Evolutionary conservation across 495 filamentous ascomycete genomes (phyloP), one percentile per base, ranked within the genome.

Genomic region (Hamigera avellanea): DNA sequence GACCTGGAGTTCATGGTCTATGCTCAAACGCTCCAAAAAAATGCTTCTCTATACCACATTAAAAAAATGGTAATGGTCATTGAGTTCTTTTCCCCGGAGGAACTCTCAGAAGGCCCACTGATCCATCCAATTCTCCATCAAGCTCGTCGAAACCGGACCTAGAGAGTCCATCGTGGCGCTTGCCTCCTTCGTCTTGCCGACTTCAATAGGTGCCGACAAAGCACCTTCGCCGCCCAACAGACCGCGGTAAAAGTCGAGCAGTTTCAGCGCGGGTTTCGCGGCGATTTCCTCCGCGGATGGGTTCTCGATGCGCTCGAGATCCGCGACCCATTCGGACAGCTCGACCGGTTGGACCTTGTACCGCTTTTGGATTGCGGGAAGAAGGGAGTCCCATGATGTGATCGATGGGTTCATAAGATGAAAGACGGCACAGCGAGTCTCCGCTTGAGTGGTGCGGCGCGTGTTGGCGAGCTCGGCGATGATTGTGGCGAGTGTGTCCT

Each of bases 321-420:
- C 35, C 0, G 21, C 1, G 15, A 52, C 28, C 53, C 52, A 59
- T 15, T 48, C 40, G 10, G 23, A 17, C 3, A 53, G 14, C 2
- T 30, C 10, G 2, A 53, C 43, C 1, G 26, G 9, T 19, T 44
- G n/a, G 12, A 43, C 14, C 2, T 36, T 18, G 0, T 38, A 14
- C 21, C 37, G 36, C 1, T 27, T 23, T 53, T 53, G 55, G 2
- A 45, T 10, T 0, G 40, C 27, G 1, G 10, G 19, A 13, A 29
- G 14, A 10, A 59, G 41, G 6, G 39, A 21, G 1, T 27, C 25
- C 55, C 55, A 59, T 2, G 48, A 10, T 0, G 40, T 30, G 2
- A 10, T 19, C 13, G 31, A 15, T 2, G 53, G 55, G 32, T 59
- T 59, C 5, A 55, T 37, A 17, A 59, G 27, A 31, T 59, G 48